These are phyloP conservation scores for Funneliformis geosporum DNA, from an alignment of 192 early-diverging fungal species.

Conservation along the genomic window DNA sequence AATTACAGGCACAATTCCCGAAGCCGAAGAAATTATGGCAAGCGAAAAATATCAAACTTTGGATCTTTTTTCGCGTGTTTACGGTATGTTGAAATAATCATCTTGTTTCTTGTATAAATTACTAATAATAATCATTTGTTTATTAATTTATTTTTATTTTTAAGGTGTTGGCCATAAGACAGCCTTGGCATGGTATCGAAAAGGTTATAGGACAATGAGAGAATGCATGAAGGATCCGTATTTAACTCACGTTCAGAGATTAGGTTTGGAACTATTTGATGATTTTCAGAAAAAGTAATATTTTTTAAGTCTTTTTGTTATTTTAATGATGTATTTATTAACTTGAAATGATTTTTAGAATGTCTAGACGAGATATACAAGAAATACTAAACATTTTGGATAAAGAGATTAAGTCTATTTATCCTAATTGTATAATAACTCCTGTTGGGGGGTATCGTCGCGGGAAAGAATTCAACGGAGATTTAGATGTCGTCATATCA, in stretches of 20 bases:
- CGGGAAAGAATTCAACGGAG: slow-evolving; percentile 40
- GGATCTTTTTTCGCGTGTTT: slow-evolving; percentile 30
- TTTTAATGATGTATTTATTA: neutral
- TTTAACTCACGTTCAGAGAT: slow-evolving; percentile 17
- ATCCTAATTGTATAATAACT: slow-evolving; percentile 18
- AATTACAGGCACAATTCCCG: slow-evolving; percentile 29
- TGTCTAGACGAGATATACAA: slow-evolving; percentile 37
- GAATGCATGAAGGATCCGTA: slow-evolving; percentile 33
- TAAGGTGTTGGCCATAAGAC: slow-evolving; percentile 31
- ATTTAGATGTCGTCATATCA: slow-evolving; percentile 38
- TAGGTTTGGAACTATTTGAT: slow-evolving; percentile 35
- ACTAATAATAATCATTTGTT: neutral
- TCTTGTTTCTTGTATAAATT: neutral
- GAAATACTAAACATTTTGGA: slow-evolving; percentile 39
- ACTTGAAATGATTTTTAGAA: slow-evolving; percentile 15
- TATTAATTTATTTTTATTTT: neutral
- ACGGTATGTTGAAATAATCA: slow-evolving; percentile 24
- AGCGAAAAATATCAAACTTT: slow-evolving; percentile 30
- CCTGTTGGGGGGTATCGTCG: slow-evolving; percentile 41
- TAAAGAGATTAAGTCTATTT: slow-evolving; percentile 26
- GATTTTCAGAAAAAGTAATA: slow-evolving; percentile 35
- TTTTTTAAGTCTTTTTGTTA: neutral
- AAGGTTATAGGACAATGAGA: slow-evolving; percentile 36
- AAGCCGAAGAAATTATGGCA: slow-evolving; percentile 26
- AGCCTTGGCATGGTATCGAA: slow-evolving; percentile 35